Conservation (phyloP, 2,329 filamentous ascomycete genomes). For the Hymenotorrendiella dingleyae region DNA sequence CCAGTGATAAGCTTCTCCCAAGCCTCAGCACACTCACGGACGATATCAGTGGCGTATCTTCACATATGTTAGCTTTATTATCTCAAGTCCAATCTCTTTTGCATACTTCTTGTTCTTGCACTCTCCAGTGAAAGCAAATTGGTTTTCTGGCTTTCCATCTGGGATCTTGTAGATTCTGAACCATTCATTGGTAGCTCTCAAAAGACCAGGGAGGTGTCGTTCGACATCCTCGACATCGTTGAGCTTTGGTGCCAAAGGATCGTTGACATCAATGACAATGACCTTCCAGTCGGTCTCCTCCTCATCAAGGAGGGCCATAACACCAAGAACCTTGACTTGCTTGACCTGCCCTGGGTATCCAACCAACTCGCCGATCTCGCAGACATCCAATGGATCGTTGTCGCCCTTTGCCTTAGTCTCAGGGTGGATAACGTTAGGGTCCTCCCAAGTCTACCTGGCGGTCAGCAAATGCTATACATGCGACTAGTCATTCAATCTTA, state of each 20-base stretch:
- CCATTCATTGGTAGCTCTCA: constrained; percentile 99
- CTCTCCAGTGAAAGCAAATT: constrained; percentile 99
- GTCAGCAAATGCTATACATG: constrained; percentile 13
- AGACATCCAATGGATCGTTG: constrained; percentile 98
- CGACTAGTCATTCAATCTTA: constrained; percentile 38
- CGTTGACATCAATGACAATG: constrained; percentile 98
- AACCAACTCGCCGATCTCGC: constrained; percentile 98
- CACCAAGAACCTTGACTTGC: constrained; percentile 99
- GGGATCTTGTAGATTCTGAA: constrained; percentile 99
- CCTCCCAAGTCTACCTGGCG: constrained; percentile 81
- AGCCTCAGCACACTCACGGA: constrained; percentile 92
- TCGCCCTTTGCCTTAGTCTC: constrained; percentile 99
- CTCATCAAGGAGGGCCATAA: constrained; percentile 98
- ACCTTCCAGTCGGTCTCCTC: constrained; percentile 99
- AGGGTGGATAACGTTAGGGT: constrained; percentile 90
- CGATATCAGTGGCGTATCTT: constrained; percentile 88
- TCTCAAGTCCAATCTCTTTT: neutral
- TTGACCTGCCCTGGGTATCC: constrained; percentile 95
- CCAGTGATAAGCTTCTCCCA: constrained; percentile 95
- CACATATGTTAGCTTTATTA: constrained; percentile 11
- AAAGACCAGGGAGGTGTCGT: constrained; percentile 91
- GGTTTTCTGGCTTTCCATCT: constrained; percentile 99
- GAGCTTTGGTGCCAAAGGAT: constrained; percentile 91
- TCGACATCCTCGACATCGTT: constrained; percentile 99
- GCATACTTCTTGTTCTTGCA: constrained; percentile 98